Evolutionary conservation across 495 filamentous ascomycete species (phyloP).

Genomic region (Immersiella caudata): DNA sequence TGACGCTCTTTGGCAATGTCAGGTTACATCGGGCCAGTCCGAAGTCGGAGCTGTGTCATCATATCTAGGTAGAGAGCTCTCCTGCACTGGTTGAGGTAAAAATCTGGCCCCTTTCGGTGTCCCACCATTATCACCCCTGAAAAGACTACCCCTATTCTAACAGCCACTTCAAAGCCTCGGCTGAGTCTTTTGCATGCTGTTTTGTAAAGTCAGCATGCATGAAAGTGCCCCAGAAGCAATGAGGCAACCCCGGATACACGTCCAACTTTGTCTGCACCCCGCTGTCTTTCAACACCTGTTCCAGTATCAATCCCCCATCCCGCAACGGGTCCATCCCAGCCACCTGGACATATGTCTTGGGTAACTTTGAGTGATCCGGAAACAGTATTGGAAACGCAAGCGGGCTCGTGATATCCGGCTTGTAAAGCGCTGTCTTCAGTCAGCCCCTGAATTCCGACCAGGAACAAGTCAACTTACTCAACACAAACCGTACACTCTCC

Average conservation of each 20-base stretch:
- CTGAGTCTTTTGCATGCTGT: background rate
- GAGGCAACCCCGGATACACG: conserved; percentile 6
- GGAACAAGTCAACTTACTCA: background rate
- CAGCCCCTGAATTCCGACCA: background rate
- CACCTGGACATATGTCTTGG: conserved; percentile 9
- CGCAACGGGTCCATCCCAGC: conserved; percentile 9
- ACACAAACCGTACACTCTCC: background rate
- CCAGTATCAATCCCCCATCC: conserved; percentile 6
- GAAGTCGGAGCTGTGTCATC: no score
- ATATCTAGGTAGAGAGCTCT: no score
- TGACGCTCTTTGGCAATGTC: no score
- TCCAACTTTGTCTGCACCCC: conserved; percentile 7
- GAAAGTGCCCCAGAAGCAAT: conserved; percentile 14
- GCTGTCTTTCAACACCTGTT: conserved; percentile 5
- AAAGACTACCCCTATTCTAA: background rate
- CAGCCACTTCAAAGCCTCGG: conserved; percentile 1
- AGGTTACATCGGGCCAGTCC: no score
- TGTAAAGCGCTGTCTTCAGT: conserved; percentile 1
- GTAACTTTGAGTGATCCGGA: conserved; percentile 9
- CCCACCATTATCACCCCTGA: no score
- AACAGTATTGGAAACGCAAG: conserved; percentile 6
- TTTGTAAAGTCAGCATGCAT: conserved; percentile 14
- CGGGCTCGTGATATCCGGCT: conserved; percentile 8
- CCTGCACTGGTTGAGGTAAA: no score
- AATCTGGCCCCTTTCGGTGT: no score